Conservation (phyloP, 495 filamentous ascomycete genomes). For the Podospora anserina region DNA sequence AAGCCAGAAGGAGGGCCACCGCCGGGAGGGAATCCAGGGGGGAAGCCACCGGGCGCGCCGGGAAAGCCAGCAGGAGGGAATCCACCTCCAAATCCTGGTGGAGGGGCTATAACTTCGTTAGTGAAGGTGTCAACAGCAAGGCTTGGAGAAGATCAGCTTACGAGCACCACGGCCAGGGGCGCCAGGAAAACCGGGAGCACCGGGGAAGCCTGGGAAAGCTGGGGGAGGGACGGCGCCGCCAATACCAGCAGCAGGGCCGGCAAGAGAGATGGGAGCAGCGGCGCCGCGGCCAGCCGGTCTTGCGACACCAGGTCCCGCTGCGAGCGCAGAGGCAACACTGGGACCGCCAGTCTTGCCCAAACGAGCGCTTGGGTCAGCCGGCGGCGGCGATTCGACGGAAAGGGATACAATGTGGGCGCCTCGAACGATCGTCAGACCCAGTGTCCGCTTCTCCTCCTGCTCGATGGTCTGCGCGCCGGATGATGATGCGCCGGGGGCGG, state of each 20-base stretch:
- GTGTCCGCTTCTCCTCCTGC: constrained; percentile 91
- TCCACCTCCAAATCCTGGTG: constrained; percentile 58
- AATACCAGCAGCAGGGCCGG: constrained; percentile 84
- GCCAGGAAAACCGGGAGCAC: constrained; percentile 60
- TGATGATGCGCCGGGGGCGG: constrained; percentile 61
- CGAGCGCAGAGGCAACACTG: neutral
- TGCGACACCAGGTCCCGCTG: constrained; percentile 81
- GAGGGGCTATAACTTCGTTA: constrained; percentile 45
- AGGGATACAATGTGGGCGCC: constrained; percentile 90
- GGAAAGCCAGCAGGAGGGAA: constrained; percentile 49
- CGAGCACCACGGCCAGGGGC: constrained; percentile 76
- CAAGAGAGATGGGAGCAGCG: constrained; percentile 71
- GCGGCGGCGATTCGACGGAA: constrained; percentile 95
- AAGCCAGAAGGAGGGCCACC: constrained; percentile 63
- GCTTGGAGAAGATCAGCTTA: constrained; percentile 39
- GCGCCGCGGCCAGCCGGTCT: constrained; percentile 87
- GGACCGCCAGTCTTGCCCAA: constrained; percentile 56
- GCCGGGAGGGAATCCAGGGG: constrained; percentile 50
- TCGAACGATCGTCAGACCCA: constrained; percentile 92
- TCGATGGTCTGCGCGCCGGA: constrained; percentile 63
- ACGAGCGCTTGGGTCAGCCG: constrained; percentile 86
- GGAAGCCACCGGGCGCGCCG: constrained; percentile 50
- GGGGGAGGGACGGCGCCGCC: constrained; percentile 71
- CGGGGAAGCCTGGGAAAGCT: constrained; percentile 64
- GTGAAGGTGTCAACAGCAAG: neutral